These are phyloP conservation scores for Kregervanrija pseudodelftensis DNA, from an alignment of 805 yeast genomes.

Conservation along the genomic window DNA sequence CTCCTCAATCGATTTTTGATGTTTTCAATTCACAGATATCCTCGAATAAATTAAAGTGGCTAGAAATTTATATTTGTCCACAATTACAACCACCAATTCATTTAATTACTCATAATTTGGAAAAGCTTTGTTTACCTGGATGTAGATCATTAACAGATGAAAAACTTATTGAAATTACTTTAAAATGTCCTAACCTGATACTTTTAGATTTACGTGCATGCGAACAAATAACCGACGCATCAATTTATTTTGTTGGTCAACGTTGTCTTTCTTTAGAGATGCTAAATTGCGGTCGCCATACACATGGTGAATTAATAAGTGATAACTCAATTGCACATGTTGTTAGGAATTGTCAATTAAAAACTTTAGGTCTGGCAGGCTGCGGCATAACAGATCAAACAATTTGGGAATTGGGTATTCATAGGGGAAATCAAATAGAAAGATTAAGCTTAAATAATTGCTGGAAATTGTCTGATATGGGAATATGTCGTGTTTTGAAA, in stretches of 20 bases:
- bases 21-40: slow-evolving; percentile 32
- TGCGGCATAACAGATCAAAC: slow-evolving; percentile 71
- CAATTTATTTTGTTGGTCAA: slow-evolving; percentile 59
- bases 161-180: slow-evolving; percentile 44
- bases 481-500: slow-evolving; percentile 28
- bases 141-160: slow-evolving; percentile 54
- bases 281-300: slow-evolving; percentile 78
- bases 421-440: slow-evolving; percentile 39
- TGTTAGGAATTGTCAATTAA: slow-evolving; percentile 47
- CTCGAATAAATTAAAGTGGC: slow-evolving; percentile 50
- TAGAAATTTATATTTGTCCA: slow-evolving; percentile 83
- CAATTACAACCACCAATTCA: slow-evolving; percentile 47
- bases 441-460: slow-evolving; percentile 77
- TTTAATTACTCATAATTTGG: slow-evolving; percentile 36
- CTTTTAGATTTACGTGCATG: slow-evolving; percentile 79
- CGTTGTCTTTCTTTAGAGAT: slow-evolving; percentile 49
- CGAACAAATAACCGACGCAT: slow-evolving; percentile 66
- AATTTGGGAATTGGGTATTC: slow-evolving; percentile 70
- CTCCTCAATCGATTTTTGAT: slow-evolving; percentile 47
- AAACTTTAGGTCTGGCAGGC: slow-evolving; percentile 85
- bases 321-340: slow-evolving; percentile 59
- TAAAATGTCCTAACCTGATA: slow-evolving; percentile 50
- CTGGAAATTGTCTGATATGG: slow-evolving; percentile 27
- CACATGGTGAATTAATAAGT: slow-evolving; percentile 58
- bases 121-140: slow-evolving; percentile 63